Evolutionary conservation across 192 early-diverging fungal species (phyloP).

Genomic region (Coemansia sp.): DNA sequence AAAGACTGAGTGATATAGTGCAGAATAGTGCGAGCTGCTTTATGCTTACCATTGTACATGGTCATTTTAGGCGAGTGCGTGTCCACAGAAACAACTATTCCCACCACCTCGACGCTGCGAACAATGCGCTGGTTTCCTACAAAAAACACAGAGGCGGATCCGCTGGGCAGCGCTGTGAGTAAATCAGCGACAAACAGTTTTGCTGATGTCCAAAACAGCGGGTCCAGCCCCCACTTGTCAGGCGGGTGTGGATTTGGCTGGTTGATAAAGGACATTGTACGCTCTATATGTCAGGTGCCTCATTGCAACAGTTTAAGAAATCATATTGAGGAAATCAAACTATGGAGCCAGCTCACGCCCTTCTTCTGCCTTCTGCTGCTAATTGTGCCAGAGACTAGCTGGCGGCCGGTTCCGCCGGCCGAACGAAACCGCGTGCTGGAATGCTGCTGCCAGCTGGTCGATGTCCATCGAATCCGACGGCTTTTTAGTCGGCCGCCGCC

Average conservation of each 20-base stretch:
- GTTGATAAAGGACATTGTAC: conserved; percentile 26
- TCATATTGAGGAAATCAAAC: too few relatives aligned
- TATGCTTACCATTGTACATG: conserved; percentile 23
- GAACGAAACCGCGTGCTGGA: conserved; percentile 40
- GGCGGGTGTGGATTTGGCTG: conserved; percentile 10
- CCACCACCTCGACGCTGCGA: conserved; percentile 40
- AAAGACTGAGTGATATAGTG: background rate
- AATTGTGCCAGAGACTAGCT: too few relatives aligned
- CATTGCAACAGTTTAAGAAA: too few relatives aligned
- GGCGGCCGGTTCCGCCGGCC: conserved; percentile 8
- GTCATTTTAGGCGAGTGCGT: conserved; percentile 22
- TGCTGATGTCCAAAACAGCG: conserved; percentile 43
- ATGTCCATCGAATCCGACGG: conserved; percentile 24
- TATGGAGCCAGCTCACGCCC: too few relatives aligned
- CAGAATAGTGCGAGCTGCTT: too few relatives aligned
- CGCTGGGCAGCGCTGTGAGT: conserved; percentile 17
- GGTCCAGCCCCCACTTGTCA: conserved; percentile 43
- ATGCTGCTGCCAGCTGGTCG: conserved; percentile 25
- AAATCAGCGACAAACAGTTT: conserved; percentile 51
- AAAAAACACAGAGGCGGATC: conserved; percentile 27
- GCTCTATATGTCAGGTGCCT: background rate
- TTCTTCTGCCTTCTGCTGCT: too few relatives aligned
- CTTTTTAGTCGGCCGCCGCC: background rate
- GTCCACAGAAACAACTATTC: conserved; percentile 38
- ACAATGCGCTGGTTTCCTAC: conserved; percentile 32